Evolutionary conservation across 768 basidiomycete species (phyloP).

Genomic region (Lentinus tigrinus): DNA sequence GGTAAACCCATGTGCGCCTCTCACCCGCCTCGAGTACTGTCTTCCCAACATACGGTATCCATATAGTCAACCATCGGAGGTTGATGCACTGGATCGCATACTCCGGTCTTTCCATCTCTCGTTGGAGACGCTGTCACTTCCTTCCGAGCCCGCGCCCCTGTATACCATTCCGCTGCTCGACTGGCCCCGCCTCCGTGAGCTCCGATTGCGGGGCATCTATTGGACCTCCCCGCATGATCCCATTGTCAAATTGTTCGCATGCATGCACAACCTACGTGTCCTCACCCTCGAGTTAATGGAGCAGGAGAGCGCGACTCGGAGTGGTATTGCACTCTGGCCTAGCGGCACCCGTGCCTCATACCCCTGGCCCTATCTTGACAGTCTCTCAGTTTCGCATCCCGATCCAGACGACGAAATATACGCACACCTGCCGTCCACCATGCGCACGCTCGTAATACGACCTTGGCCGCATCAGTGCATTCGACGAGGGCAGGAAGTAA

Average conservation of each 20-base stretch:
- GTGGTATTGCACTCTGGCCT: background rate
- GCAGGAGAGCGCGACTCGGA: background rate
- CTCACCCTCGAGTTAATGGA: background rate
- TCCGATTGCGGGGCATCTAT: background rate
- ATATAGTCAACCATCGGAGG: background rate
- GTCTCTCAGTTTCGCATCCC: background rate
- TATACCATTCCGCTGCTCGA: background rate
- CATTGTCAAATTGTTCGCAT: background rate
- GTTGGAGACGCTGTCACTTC: background rate
- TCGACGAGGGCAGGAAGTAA: background rate
- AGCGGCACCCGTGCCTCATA: background rate
- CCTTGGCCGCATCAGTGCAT: background rate
- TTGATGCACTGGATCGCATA: background rate
- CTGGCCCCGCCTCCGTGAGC: background rate
- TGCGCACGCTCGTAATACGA: background rate
- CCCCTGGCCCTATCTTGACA: background rate
- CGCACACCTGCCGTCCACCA: background rate
- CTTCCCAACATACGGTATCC: background rate
- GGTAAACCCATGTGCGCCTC: background rate
- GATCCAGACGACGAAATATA: background rate
- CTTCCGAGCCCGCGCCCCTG: background rate
- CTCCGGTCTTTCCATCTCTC: background rate
- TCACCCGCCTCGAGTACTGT: background rate
- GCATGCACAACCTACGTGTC: background rate
- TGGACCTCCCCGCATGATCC: background rate